A percentile compares a stretch with the other conserved stretches of the same genome.
Conservation (phyloP, 805 yeast species). For the Ogataea corticis region DNA sequence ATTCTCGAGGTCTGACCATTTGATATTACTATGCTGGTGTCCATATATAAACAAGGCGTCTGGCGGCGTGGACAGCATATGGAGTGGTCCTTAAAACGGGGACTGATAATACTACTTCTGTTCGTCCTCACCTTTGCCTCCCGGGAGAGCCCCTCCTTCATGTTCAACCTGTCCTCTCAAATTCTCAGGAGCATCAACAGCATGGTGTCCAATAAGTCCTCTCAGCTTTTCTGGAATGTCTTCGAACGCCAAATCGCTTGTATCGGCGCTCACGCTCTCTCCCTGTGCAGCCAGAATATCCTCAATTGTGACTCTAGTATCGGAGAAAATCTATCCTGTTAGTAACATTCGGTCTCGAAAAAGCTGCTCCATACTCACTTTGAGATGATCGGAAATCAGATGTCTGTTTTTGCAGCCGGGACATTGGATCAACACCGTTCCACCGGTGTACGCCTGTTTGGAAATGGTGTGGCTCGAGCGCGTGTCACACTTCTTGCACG, state of each 20-base stretch:
- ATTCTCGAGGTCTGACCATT: too few relatives aligned
- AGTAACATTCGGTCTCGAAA: slow-evolving; percentile 23
- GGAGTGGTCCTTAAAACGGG: too few relatives aligned
- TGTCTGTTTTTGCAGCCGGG: slow-evolving; percentile 90
- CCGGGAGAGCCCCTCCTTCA: slow-evolving; percentile 2
- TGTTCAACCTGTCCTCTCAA: slow-evolving; percentile 10
- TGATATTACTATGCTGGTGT: too few relatives aligned
- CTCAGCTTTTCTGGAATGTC: slow-evolving; percentile 62
- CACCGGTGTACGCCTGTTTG: slow-evolving; percentile 85
- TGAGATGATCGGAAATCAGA: slow-evolving; percentile 84
- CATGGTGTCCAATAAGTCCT: slow-evolving; percentile 58
- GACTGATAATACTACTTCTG: too few relatives aligned
- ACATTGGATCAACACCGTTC: slow-evolving; percentile 87
- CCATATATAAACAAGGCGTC: too few relatives aligned
- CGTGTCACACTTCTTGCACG: slow-evolving; percentile 83
- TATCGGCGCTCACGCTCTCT: slow-evolving; percentile 62
- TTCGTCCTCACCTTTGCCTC: slow-evolving; percentile 2
- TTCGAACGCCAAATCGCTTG: slow-evolving; percentile 70
- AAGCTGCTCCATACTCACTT: slow-evolving; percentile 35
- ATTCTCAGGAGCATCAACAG: slow-evolving; percentile 64
- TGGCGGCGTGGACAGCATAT: too few relatives aligned
- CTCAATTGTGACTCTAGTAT: slow-evolving; percentile 71
- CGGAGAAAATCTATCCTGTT: slow-evolving; percentile 64
- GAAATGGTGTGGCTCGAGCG: slow-evolving; percentile 89
- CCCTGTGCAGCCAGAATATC: slow-evolving; percentile 78